Evolutionary conservation across 495 filamentous ascomycete genomes (phyloP).

Genomic region (Lasiosphaeris hirsuta): DNA sequence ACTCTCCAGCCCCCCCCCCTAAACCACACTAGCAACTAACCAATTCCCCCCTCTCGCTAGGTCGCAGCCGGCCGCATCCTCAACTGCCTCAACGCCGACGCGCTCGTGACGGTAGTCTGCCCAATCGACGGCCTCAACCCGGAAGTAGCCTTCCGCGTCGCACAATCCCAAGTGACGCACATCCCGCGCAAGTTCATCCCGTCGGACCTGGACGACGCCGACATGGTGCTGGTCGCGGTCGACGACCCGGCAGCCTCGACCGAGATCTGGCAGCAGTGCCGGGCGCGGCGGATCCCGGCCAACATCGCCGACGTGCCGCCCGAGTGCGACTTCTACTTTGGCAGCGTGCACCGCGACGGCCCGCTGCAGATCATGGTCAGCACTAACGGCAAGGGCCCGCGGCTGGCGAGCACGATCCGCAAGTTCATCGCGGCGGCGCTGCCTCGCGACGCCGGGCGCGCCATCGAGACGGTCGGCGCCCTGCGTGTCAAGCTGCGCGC

Average conservation of each 20-base stretch:
- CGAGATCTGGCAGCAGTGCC: slow-evolving; percentile 86
- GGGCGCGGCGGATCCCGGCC: slow-evolving; percentile 74
- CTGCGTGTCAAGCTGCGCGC: slow-evolving; percentile 75
- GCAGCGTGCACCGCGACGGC: slow-evolving; percentile 88
- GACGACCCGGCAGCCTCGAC: slow-evolving; percentile 88
- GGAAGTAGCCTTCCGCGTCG: slow-evolving; percentile 80
- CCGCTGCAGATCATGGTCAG: slow-evolving; percentile 97
- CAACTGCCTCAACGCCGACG: slow-evolving; percentile 90
- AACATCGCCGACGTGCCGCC: slow-evolving; percentile 97
- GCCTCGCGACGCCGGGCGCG: slow-evolving; percentile 72
- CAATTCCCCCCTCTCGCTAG: slow-evolving; percentile 45
- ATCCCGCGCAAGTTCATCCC: slow-evolving; percentile 79
- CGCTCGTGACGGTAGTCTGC: slow-evolving; percentile 78
- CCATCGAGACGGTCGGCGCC: slow-evolving; percentile 77
- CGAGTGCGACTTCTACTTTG: slow-evolving; percentile 99
- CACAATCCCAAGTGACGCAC: slow-evolving; percentile 68
- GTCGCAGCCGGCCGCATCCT: slow-evolving; percentile 94
- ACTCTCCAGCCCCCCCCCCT: background rate
- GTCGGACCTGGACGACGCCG: slow-evolving; percentile 62
- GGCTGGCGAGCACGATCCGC: slow-evolving; percentile 82
- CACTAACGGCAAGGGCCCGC: slow-evolving; percentile 94
- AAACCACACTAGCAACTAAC: slow-evolving; percentile 4
- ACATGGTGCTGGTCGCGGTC: slow-evolving; percentile 87
- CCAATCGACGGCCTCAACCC: slow-evolving; percentile 79
- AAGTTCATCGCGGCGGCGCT: slow-evolving; percentile 74